Percentiles rank a stretch among this genome's conserved stretches.
phyloP scores from a whole-genome alignment of 805 yeast genomes.

The Saccharomycopsis olivae region DNA sequence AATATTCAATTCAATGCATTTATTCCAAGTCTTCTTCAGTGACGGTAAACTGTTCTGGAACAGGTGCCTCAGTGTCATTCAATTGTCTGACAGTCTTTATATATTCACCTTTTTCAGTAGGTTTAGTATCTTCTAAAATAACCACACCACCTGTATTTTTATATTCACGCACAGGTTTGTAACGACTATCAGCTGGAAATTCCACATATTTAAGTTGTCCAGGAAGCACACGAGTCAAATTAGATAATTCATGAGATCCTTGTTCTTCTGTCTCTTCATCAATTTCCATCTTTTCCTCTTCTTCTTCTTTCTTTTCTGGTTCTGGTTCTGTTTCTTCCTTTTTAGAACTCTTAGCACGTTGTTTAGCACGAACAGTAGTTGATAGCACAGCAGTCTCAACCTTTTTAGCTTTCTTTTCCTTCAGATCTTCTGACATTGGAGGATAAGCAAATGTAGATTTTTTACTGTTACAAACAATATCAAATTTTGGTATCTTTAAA shows the following conservation, averaged over 20 bases:
- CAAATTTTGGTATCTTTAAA: conserved; percentile 76
- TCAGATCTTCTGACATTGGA: conserved; percentile 70
- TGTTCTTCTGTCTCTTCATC: conserved; percentile 25
- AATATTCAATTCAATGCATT: no score
- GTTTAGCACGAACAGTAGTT: conserved; percentile 89
- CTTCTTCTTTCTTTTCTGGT: conserved; percentile 23
- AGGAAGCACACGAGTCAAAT: conserved; percentile 84
- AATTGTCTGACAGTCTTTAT: conserved; percentile 80
- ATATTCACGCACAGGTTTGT: conserved; percentile 72
- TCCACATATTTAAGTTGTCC: conserved; percentile 76
- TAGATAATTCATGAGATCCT: conserved; percentile 59
- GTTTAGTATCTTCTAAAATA: conserved; percentile 53
- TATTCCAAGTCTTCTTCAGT: no score
- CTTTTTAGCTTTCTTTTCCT: conserved; percentile 77
- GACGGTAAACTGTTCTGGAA: conserved; percentile 61
- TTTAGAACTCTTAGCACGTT: conserved; percentile 65
- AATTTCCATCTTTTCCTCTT: conserved; percentile 20
- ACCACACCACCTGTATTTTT: conserved; percentile 55
- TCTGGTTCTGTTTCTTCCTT: conserved; percentile 36
- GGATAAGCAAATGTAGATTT: conserved; percentile 81
- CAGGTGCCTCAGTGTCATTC: conserved; percentile 62
- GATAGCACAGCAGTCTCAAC: conserved; percentile 89
- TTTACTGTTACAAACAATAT: conserved; percentile 71
- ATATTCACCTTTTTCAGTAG: conserved; percentile 48
- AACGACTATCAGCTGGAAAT: conserved; percentile 64